Evolutionary conservation across 768 basidiomycete species (phyloP), one percentile per base, ranked within the genome.

Genomic region (Cystobasidium onofrii): DNA sequence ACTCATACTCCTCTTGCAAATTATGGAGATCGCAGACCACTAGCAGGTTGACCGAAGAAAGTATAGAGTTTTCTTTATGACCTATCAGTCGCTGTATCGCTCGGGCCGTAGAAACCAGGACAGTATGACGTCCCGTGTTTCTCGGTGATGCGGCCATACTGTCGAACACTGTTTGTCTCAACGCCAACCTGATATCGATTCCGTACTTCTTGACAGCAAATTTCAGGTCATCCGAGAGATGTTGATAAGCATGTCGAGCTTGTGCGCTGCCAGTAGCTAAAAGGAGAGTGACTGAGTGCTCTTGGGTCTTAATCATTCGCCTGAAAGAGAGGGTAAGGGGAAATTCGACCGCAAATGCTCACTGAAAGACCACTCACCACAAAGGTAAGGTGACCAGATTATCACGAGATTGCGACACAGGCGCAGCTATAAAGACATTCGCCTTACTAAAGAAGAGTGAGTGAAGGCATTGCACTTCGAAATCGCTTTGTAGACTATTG

Each of bases 381-480:
- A 74, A 52, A 13, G 64, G 33, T 15, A 61, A 20, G 17, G 36
- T 43, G 27, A 69, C 4, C 20, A 74, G 41, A 12, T 73, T 17
- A 34, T 50, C 23, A 33, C 64, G 31, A 15, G 43, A 20, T 2
- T 66, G 15, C 27, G 27, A n/a, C 15, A 41, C 18, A 13, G 73
- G 73, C 27, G 65, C 50, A 25, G 44, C 34, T 3, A 74, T 20
- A 7, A 74, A n/a, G n/a, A 41, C 43, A 36, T 74, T 74, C 17
- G 66, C 43, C 23, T 39, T 17, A 33, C 39, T 61, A 25, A 63
- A 71, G 60, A 34, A 60, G 10, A 90, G 77, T 46, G 87, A 86
- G 91, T 95, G 98, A 80, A 90, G 90, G 7, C 86, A 83, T 76
- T 98, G 95, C 0, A 90, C 91, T 79, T 99, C 96, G 0, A 96